Base-by-base conservation (phyloP, 1,139 yeast species). In the Arxiozyma slooffiae region DNA sequence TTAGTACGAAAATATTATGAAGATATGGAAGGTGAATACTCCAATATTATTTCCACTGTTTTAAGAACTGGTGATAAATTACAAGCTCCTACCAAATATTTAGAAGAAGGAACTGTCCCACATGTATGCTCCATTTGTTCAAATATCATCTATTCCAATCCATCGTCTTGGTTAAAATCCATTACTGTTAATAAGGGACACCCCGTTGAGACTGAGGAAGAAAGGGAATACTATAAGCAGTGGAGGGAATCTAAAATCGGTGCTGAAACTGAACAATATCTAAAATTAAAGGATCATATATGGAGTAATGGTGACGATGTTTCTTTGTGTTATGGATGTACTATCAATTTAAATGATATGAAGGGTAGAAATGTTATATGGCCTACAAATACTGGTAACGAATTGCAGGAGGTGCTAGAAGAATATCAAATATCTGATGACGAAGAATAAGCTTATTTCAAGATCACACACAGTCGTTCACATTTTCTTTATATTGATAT, bases 1-100 rank as follows among this genome's bases (percentile, higher is more conserved):
- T 73, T 92, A 47, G 82, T 90, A 1, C 72, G 80, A 41, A 78
- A 82, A 50, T 92, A 92, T 66, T 88, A 89, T 60, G 75, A 72
- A 38, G 76, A 76, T 42, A 79, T 90, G 38, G 96, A 89, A 61
- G 75, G 78, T 9, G 95, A 85, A 7, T 90, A 89, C 61, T 88
- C 96, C 0, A 88, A 95, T 48, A 88, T 94, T 4, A 92, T 94
- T 2, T 85, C 97, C 0, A 90, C 98, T 0, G 97, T 92, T 20
- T 90, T 89, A 14, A 82, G 87, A 56, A 90, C 96, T 0, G 96
- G 95, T 11, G 82, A 82, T 48, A 90, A 92, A 65, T 70, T 92
- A 48, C 80, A 79, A 1, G 76, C 76, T 9, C 88, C 87, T 0
- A 42, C 38, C 11, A 30, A 30, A 4, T 64, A 50, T 36, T 51